These are phyloP conservation scores for Termitomyces titanicus DNA, from an alignment of 768 basidiomycete species.

Conservation along the genomic window DNA sequence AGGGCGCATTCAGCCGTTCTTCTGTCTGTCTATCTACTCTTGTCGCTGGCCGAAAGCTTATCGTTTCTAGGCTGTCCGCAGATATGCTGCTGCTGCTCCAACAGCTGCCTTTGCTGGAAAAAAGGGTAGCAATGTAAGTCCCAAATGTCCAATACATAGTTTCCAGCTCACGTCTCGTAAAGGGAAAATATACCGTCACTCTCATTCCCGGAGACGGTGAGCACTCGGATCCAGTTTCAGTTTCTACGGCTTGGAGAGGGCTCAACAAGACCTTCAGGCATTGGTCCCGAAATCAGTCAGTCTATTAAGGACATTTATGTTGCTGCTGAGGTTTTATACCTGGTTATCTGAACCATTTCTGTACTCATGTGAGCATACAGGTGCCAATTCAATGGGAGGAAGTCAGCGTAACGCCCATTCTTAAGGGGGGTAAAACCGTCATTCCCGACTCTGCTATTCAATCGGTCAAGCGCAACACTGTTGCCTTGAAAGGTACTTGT, in stretches of 20 bases:
- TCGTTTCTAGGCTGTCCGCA: constrained; percentile 25
- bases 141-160: not conserved
- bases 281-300: constrained; percentile 98
- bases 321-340: constrained; percentile 66
- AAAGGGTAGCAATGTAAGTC: constrained; percentile 80
- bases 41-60: constrained; percentile 3
- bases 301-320: constrained; percentile 92
- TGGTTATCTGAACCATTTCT: not conserved
- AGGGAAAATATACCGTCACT: constrained; percentile 98
- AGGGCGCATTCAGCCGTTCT: constrained; percentile 43
- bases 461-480: constrained; percentile 94
- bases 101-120: constrained; percentile 89
- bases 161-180: constrained; percentile 1
- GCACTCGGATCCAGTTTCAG: constrained; percentile 20
- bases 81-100: constrained; percentile 74
- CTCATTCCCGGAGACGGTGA: constrained; percentile 95
- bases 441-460: constrained; percentile 91
- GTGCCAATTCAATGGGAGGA: constrained; percentile 99
- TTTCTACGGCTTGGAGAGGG: not conserved
- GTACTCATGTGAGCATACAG: constrained; percentile 33
- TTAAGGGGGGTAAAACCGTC: constrained; percentile 94
- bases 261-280: constrained; percentile 53
- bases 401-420: constrained; percentile 90
- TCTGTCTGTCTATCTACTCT: constrained; percentile 35
- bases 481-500: constrained; percentile 87